These are phyloP conservation scores for Annona squamosa DNA, from an alignment of 164 flowering plant genomes.

Conservation along the genomic window DNA sequence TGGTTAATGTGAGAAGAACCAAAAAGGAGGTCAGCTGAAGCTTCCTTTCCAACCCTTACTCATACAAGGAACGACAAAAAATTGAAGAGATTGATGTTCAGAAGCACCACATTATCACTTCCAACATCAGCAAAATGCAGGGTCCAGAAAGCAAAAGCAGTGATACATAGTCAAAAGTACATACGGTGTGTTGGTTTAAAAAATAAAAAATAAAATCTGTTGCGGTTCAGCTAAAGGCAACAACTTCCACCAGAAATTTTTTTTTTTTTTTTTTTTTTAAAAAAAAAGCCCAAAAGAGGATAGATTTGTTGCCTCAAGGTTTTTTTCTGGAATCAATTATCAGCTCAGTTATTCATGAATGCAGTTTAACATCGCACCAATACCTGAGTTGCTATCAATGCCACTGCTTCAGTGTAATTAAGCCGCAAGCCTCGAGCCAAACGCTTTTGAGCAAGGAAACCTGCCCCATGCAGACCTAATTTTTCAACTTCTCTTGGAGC, in stretches of 20 bases:
- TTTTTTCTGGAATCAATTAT: too few species aligned
- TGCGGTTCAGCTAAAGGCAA: neutral
- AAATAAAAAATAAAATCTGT: neutral
- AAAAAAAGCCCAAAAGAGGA: too few species aligned
- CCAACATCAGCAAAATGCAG: neutral
- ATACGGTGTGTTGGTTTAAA: neutral
- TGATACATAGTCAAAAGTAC: neutral
- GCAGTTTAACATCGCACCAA: neutral
- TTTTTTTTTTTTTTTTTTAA: too few species aligned
- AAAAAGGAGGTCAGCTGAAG: neutral
- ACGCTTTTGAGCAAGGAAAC: constrained; percentile 91
- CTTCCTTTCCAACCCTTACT: neutral
- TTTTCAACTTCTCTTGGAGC: constrained; percentile 85
- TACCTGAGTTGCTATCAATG: constrained; percentile 93
- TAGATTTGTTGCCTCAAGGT: too few species aligned
- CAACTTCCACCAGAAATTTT: neutral
- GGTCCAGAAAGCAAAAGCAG: neutral
- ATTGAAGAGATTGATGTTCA: neutral
- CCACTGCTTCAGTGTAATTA: constrained; percentile 81
- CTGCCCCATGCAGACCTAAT: constrained; percentile 67
- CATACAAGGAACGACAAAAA: neutral
- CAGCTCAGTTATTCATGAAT: too few species aligned
- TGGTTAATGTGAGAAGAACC: too few species aligned
- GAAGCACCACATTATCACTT: neutral
- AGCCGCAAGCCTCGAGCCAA: constrained; percentile 82